phyloP scores from a whole-genome alignment of 805 yeast species.

The Wickerhamiella galacta region DNA sequence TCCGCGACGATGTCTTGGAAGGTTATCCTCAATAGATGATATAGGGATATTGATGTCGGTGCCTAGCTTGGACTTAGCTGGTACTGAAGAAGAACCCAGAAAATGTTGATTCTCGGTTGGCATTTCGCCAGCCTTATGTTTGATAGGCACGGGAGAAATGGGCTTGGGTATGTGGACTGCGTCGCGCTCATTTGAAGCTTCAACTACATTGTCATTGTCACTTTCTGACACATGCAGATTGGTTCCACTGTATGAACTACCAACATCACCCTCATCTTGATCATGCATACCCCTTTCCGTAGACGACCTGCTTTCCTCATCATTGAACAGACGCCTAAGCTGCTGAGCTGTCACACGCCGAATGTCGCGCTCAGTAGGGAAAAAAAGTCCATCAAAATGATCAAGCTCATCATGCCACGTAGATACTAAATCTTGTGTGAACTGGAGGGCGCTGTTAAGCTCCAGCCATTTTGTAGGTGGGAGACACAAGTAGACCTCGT shows the following conservation, averaged over 20 bases:
- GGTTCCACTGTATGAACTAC: too few species aligned
- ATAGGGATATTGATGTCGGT: slow-evolving; percentile 11
- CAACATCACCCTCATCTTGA: slow-evolving; percentile 6
- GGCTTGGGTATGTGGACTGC: not conserved
- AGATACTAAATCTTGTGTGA: slow-evolving; percentile 65
- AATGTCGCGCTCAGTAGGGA: slow-evolving; percentile 88
- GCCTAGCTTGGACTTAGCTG: slow-evolving; percentile 11
- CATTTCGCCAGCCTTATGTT: too few species aligned
- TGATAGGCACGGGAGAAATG: not conserved
- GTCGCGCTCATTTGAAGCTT: not conserved
- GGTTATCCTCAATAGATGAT: slow-evolving; percentile 34
- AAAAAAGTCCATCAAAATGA: slow-evolving; percentile 57
- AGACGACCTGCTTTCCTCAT: slow-evolving; percentile 10
- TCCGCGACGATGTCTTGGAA: slow-evolving; percentile 1
- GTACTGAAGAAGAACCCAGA: slow-evolving; percentile 2
- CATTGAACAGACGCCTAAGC: slow-evolving; percentile 49
- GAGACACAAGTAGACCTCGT: slow-evolving; percentile 36
- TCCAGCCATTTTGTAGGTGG: slow-evolving; percentile 50
- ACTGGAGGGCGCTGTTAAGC: slow-evolving; percentile 51
- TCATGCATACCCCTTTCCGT: slow-evolving; percentile 4
- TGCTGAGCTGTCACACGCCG: slow-evolving; percentile 81
- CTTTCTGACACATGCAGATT: too few species aligned
- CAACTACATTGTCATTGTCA: not conserved
- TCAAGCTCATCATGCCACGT: slow-evolving; percentile 75
- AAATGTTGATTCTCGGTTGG: not conserved